Evolutionary conservation across 257 asterid genomes (phyloP), one percentile per base, ranked within the genome.

Genomic region (Petrea volubilis): DNA sequence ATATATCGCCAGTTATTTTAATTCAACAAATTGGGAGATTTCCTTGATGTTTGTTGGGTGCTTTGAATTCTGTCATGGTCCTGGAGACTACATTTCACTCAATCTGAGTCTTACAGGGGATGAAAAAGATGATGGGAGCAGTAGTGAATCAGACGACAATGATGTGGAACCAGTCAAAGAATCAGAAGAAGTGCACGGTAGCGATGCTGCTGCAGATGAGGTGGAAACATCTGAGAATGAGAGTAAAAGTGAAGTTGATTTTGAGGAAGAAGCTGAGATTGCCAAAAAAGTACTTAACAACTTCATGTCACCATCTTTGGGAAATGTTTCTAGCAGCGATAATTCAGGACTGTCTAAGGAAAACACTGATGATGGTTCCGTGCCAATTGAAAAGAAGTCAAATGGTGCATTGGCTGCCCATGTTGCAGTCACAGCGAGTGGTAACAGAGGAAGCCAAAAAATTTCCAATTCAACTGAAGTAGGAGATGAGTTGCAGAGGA

Each of bases 401-500:
- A 17, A 58, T 13, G 84, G 74, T 70, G 74, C 74, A 69, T 71
- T 65, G 7, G 49, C 36, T 36, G 17, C 73, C 46, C 70, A 44
- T 72, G 72, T 50, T 56, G 55, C 53, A 17, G 60, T 70, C 18
- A 51, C 67, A 38, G 69, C 25, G 4, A 29, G 44, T 63, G 51
- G 72, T 43, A 40, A 55, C 5, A 64, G 64, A 61, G 81, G 73
- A 73, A 81, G 78, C 63, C 75, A 61, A 70, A 79, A 29, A 31
- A 74, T 23, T 60, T 47, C 70, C 38, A 74, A 67, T 70, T 61
- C 86, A 40, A 49, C 64, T 61, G 81, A 85, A 79, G 90, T 50
- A 58, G 90, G 85, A 80, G 89, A 86, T 14, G 98, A 87, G 74
- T 87, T 95, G 83, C 90, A 77, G 74, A 82, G 86, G 69, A 92